Conservation (phyloP, 129 eudicot genomes). For the Scalesia atractyloides region DNA sequence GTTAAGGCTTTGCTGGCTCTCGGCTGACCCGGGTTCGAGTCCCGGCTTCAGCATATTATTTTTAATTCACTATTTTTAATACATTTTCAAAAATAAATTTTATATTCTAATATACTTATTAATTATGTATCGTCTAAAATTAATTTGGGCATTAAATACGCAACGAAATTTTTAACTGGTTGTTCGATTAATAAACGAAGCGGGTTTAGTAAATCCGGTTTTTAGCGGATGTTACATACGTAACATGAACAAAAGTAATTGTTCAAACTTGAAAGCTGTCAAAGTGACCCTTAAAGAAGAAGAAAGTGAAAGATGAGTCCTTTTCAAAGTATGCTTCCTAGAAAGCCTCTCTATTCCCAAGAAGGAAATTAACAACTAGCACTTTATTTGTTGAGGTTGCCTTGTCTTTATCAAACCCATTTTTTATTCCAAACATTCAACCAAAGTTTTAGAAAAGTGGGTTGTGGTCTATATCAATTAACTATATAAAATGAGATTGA, state of each 20-base stretch:
- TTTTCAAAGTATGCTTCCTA: constrained; percentile 34
- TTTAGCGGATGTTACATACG: too few relatives aligned
- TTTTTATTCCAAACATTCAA: constrained; percentile 31
- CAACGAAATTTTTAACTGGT: too few relatives aligned
- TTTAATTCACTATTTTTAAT: too few relatives aligned
- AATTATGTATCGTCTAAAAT: too few relatives aligned
- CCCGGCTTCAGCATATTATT: too few relatives aligned
- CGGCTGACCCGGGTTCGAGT: too few relatives aligned
- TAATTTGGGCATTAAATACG: too few relatives aligned
- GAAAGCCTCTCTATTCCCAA: constrained; percentile 38
- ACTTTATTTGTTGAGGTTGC: constrained; percentile 32
- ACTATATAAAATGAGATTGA: constrained; percentile 17
- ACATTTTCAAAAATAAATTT: too few relatives aligned
- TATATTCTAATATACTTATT: too few relatives aligned
- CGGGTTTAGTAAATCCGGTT: too few relatives aligned
- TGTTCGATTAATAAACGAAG: too few relatives aligned
- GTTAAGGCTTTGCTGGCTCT: too few relatives aligned
- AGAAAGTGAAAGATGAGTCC: constrained; percentile 32
- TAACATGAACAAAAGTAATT: constrained; percentile 22
- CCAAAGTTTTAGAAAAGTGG: constrained; percentile 20
- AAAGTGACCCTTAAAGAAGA: constrained; percentile 26
- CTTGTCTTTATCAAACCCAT: constrained; percentile 25
- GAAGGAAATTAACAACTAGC: constrained; percentile 26
- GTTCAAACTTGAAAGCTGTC: constrained; percentile 21
- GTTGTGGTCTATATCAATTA: constrained; percentile 31